Evolutionary conservation across 1,139 yeast genomes (phyloP).

Genomic region (Candida tetrigidarum): DNA sequence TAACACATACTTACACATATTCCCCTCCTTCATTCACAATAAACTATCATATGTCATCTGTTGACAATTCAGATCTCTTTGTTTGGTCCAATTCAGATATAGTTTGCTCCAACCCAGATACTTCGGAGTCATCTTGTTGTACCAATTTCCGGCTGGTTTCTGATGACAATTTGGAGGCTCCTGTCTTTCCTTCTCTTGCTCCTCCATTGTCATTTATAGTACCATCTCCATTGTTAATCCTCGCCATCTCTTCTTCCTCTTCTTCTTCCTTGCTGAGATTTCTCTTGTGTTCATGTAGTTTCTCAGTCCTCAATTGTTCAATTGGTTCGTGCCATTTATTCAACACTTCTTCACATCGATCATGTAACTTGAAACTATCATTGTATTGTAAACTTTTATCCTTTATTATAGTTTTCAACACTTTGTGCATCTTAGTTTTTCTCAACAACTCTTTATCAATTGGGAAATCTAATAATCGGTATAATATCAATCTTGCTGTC

Average conservation of each 20-base stretch:
- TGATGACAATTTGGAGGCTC: background rate
- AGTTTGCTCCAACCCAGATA: slow-evolving; percentile 25
- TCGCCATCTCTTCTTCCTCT: slow-evolving; percentile 1
- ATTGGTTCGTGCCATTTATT: slow-evolving; percentile 48
- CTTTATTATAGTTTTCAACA: slow-evolving; percentile 50
- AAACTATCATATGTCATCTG: slow-evolving; percentile 1
- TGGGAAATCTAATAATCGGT: slow-evolving; percentile 52
- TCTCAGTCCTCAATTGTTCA: slow-evolving; percentile 40
- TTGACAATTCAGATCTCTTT: slow-evolving; percentile 9
- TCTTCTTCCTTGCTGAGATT: slow-evolving; percentile 8
- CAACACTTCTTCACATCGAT: slow-evolving; percentile 46
- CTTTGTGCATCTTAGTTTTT: slow-evolving; percentile 59
- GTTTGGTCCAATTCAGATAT: slow-evolving; percentile 21
- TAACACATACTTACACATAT: background rate
- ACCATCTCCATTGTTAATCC: slow-evolving; percentile 1
- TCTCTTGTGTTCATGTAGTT: slow-evolving; percentile 20
- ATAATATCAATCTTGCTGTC: slow-evolving; percentile 54
- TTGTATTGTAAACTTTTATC: slow-evolving; percentile 46
- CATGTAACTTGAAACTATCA: slow-evolving; percentile 53
- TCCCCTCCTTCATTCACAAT: too few species aligned
- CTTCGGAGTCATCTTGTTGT: slow-evolving; percentile 36
- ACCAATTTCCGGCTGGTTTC: background rate
- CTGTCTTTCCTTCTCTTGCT: background rate
- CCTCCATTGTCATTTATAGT: background rate
- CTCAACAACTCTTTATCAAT: slow-evolving; percentile 58